Evolutionary conservation across 805 yeast species (phyloP).

Genomic region (Lipomyces mesembrius): DNA sequence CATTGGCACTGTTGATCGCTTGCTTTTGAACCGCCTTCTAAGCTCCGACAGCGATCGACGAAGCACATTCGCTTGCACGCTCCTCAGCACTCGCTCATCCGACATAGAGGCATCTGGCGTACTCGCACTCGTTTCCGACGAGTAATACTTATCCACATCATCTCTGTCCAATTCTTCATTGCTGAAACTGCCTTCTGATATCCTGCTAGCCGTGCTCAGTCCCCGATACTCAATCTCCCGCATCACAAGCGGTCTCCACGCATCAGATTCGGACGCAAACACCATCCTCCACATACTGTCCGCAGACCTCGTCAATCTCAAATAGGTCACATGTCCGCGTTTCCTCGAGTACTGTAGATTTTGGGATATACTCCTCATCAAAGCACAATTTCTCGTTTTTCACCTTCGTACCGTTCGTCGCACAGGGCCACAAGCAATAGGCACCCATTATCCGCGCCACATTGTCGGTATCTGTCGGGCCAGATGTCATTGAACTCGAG

Average conservation of each 20-base stretch:
- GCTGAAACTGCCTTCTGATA: background rate
- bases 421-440: slow-evolving; percentile 12
- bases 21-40: no score
- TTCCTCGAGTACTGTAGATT: background rate
- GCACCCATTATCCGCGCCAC: slow-evolving; percentile 19
- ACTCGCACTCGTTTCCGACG: no score
- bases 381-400: slow-evolving; percentile 9
- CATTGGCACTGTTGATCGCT: background rate
- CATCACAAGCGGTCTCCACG: background rate
- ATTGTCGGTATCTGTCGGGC: background rate
- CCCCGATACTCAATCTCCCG: background rate
- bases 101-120: no score
- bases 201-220: background rate
- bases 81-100: no score
- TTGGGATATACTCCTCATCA: slow-evolving; percentile 16
- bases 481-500: background rate
- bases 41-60: no score
- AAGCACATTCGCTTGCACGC: no score
- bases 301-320: background rate
- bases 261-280: background rate
- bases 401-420: background rate
- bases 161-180: background rate
- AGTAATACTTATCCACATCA: no score
- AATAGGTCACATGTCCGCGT: background rate
- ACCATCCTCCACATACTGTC: background rate